Evolutionary conservation across 768 basidiomycete species (phyloP), one percentile per base, ranked within the genome.

Genomic region (Peribolospora kevripleyi): DNA sequence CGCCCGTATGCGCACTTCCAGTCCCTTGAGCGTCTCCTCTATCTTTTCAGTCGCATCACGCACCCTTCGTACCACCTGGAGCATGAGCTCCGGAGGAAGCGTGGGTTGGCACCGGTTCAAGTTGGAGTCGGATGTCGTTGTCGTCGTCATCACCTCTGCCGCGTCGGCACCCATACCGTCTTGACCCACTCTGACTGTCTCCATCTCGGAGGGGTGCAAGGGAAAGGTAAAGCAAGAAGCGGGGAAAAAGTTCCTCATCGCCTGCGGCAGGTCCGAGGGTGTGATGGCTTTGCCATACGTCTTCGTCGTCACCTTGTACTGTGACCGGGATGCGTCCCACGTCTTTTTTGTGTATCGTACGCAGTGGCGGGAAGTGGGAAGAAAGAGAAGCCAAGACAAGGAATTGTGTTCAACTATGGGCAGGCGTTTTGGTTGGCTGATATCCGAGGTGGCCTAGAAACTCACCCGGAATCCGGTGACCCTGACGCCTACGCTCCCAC

Each of bases 391-490:
- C 43, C 37, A 14, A 51, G 6, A 7, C 11, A 39, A 46, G 39
- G 0, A 2, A 8, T 36, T 25, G 39, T 14, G 52, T 42, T 48
- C 42, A 54, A 56, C 25, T 11, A 36, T 13, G 40, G 9, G 41
- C 48, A 48, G 45, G 52, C 3, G 11, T 39, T n/a, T 6, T 36
- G 6, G 7, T 36, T 13, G 56, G 7, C 50, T 3, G 7, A 36
- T 4, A 8, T n/a, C 43, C 4, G 48, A 54, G 37, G 25, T 4
- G n/a, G 43, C 42, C 45, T 42, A 49, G 25, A 37, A 9, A 65
- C 74, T 53, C 59, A 87, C 91, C 73, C 87, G 84, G 67, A 86
- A 95, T 6, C 84, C 93, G 2, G 88, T 93, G 51, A 95, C 66
- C 45, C 84, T 69, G 3, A 95, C 58, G 0, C 91, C 93, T 0